These are phyloP conservation scores for Penicillium sp. DNA, from an alignment of 2,329 filamentous ascomycete genomes.

Conservation along the genomic window DNA sequence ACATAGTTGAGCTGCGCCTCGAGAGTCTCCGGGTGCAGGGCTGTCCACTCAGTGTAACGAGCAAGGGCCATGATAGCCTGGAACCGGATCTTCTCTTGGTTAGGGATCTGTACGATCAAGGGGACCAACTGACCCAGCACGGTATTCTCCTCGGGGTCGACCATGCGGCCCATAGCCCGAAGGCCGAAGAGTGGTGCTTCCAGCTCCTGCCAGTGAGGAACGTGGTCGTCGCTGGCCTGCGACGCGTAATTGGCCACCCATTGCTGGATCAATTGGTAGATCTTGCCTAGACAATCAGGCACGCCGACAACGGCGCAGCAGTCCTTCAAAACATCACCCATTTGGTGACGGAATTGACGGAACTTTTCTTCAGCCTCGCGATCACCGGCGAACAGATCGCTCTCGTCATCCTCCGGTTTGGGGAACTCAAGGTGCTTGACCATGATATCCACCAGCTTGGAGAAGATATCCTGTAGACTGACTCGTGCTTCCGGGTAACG, in stretches of 20 bases:
- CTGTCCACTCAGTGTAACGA: slow-evolving; percentile 97
- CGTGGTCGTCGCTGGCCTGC: slow-evolving; percentile 72
- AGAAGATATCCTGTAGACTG: slow-evolving; percentile 79
- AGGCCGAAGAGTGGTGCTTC: slow-evolving; percentile 95
- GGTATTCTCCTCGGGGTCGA: slow-evolving; percentile 82
- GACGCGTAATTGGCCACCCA: slow-evolving; percentile 86
- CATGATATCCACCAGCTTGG: slow-evolving; percentile 89
- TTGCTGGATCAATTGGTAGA: slow-evolving; percentile 79
- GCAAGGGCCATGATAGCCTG: slow-evolving; percentile 97
- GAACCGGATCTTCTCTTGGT: slow-evolving; percentile 97
- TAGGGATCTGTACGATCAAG: slow-evolving; percentile 88
- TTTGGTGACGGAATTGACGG: slow-evolving; percentile 91
- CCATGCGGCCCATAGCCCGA: slow-evolving; percentile 95
- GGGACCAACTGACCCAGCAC: slow-evolving; percentile 92
- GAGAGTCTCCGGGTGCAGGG: slow-evolving; percentile 88
- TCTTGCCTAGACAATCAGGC: slow-evolving; percentile 86
- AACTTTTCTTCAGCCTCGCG: slow-evolving; percentile 96
- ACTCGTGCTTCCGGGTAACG: slow-evolving; percentile 82
- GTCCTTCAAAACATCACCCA: slow-evolving; percentile 98
- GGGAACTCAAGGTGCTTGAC: slow-evolving; percentile 90
- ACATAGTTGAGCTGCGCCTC: slow-evolving; percentile 95
- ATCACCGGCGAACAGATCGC: slow-evolving; percentile 92
- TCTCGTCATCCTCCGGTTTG: slow-evolving; percentile 72
- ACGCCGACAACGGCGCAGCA: slow-evolving; percentile 95
- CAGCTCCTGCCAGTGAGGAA: slow-evolving; percentile 94